phyloP scores from a whole-genome alignment of 306 rosid species.

The Dicorynia guianensis region DNA sequence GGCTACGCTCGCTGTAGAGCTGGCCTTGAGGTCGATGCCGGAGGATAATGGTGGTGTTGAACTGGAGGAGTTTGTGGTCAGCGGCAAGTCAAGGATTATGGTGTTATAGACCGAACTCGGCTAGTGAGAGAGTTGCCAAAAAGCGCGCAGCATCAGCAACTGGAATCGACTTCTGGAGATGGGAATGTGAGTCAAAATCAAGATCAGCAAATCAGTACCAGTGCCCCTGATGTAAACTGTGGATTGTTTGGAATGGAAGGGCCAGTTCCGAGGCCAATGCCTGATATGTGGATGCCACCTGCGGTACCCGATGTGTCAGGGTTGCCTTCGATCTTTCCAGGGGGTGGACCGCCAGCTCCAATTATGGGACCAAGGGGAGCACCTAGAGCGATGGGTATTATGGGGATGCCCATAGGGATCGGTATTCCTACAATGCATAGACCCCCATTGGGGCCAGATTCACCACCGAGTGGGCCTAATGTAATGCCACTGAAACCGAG shows the following conservation, averaged over 20 bases:
- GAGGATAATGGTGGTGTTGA: conserved; percentile 84
- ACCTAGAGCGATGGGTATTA: conserved; percentile 69
- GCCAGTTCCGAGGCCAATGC: conserved; percentile 63
- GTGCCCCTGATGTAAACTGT: conserved; percentile 53
- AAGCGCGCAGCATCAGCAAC: conserved; percentile 57
- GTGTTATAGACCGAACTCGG: conserved; percentile 81
- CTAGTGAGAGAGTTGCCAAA: conserved; percentile 87
- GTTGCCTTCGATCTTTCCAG: conserved; percentile 65
- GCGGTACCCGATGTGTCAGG: conserved; percentile 65
- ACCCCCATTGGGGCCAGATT: conserved; percentile 67
- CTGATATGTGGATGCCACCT: conserved; percentile 82
- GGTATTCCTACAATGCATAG: conserved; percentile 73
- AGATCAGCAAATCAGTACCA: conserved; percentile 49
- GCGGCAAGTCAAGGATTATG: conserved; percentile 89
- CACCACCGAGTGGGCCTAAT: conserved; percentile 50
- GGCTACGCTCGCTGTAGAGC: conserved; percentile 80
- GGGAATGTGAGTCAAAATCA: conserved; percentile 58
- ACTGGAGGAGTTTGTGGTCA: conserved; percentile 89
- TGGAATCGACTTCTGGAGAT: conserved; percentile 58
- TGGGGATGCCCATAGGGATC: conserved; percentile 72
- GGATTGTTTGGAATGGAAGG: conserved; percentile 72
- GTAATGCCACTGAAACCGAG: conserved; percentile 56
- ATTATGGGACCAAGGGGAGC: conserved; percentile 64
- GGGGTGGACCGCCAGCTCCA: conserved; percentile 47
- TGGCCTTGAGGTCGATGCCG: conserved; percentile 92